Evolutionary conservation across 768 basidiomycete species (phyloP), one percentile per base, ranked within the genome.

Genomic region (Tulasnella sp.): DNA sequence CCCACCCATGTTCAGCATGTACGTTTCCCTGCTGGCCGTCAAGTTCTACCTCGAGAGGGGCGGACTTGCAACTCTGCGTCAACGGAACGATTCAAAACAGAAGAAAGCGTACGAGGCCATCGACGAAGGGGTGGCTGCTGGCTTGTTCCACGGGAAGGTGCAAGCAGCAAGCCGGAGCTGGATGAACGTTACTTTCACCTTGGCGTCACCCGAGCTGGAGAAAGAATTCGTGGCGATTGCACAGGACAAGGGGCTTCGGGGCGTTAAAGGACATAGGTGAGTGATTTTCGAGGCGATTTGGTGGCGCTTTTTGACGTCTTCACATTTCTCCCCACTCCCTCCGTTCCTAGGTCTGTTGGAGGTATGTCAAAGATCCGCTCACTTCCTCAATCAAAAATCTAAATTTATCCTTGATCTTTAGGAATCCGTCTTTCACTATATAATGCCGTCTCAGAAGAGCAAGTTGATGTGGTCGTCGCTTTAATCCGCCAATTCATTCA

Each of bases 101-200:
- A 83, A 86, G 67, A 89, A 88, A 80, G 78, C 98, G 62, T 98
- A 98, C 80, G 82, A 78, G 0, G 89, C 84, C 4, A 76, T 99
- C 74, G 84, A 86, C 75, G 86, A 87, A 75, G 93, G 93, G 4
- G 87, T 89, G 78, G 82, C 81, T 72, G 85, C 84, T 76, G 93
- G 93, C 0, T 81, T 92, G 71, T 87, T 92, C 76, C 85, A 81
- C 76, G 79, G 85, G 26, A 91, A 90, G 77, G 95, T 96, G 22
- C 83, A 86, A 77, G 83, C 85, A 72, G 90, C 87, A 5, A 87
- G 89, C 64, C 86, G 90, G 73, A 98, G 95, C 80, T 91, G 91
- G 88, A 98, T 98, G 96, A 99, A 99, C 79, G 84, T 93, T 17
- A 91, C 93, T 0, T 98, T 98, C 80, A 86, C 87, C 69, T 82